Conservation (phyloP, 768 basidiomycete species). For the Gymnopilus dilepis region DNA sequence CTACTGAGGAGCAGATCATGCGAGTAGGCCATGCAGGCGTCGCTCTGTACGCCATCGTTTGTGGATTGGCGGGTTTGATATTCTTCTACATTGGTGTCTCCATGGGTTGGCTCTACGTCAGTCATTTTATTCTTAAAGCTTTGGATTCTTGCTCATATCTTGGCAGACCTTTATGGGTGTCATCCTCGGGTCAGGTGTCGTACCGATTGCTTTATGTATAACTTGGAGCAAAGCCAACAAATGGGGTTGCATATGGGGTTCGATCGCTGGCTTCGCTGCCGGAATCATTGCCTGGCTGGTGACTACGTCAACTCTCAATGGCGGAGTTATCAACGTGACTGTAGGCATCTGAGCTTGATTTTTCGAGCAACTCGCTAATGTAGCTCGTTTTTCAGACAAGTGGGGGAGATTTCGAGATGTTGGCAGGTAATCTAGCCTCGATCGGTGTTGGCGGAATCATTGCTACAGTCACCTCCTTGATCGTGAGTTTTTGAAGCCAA, state of each 20-base stretch:
- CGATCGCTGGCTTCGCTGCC: constrained; percentile 68
- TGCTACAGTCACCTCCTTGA: constrained; percentile 62
- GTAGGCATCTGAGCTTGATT: constrained; percentile 22
- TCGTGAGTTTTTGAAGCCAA: constrained; percentile 47
- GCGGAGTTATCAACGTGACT: constrained; percentile 70
- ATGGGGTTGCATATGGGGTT: constrained; percentile 79
- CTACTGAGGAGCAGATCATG: constrained; percentile 76
- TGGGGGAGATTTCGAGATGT: constrained; percentile 68
- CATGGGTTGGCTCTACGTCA: constrained; percentile 92
- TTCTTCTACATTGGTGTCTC: constrained; percentile 92
- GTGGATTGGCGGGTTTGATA: constrained; percentile 82
- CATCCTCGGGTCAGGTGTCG: constrained; percentile 83
- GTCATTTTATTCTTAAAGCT: constrained; percentile 29
- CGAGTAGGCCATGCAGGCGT: constrained; percentile 74
- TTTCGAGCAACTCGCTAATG: neutral
- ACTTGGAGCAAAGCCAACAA: constrained; percentile 89
- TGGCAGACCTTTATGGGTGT: constrained; percentile 86
- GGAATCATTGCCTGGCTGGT: constrained; percentile 88
- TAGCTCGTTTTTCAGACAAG: constrained; percentile 39
- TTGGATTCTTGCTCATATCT: neutral
- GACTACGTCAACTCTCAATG: constrained; percentile 73
- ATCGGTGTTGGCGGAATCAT: constrained; percentile 84
- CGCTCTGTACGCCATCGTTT: constrained; percentile 71
- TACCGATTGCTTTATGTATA: constrained; percentile 84
- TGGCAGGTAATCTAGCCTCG: constrained; percentile 88